Evolutionary conservation across 1,139 yeast genomes (phyloP).

Genomic region (Saccharomycopsis hybrid): DNA sequence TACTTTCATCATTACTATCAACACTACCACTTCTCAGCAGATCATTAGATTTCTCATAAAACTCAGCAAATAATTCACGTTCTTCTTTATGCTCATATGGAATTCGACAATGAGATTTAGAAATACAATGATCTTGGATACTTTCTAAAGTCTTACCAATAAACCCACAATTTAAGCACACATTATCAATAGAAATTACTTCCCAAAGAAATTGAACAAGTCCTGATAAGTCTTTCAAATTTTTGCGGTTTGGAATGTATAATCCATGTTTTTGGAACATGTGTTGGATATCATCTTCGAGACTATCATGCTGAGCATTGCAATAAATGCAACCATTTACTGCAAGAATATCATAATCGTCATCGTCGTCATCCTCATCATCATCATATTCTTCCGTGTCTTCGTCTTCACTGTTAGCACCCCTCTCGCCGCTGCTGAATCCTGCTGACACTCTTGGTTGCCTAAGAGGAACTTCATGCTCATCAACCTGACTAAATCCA

Average conservation of each 20-base stretch:
- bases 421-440: background rate
- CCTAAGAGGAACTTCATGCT: conserved; percentile 21
- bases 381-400: conserved; percentile 5
- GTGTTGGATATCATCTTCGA: conserved; percentile 66
- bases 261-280: conserved; percentile 77
- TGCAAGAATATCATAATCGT: conserved; percentile 15
- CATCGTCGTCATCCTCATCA: conserved; percentile 20
- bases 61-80: conserved; percentile 69
- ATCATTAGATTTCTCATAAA: no score
- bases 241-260: conserved; percentile 76
- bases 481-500: conserved; percentile 12
- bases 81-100: conserved; percentile 86
- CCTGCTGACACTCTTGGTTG: conserved; percentile 14
- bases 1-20: conserved; percentile 19
- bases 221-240: conserved; percentile 63
- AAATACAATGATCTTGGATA: conserved; percentile 81
- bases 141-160: conserved; percentile 81
- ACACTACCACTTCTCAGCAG: background rate
- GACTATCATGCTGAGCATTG: conserved; percentile 30
- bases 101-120: conserved; percentile 80
- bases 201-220: conserved; percentile 70
- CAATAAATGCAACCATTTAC: conserved; percentile 19
- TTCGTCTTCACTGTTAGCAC: no score
- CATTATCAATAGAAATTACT: conserved; percentile 79
- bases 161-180: conserved; percentile 77